Evolutionary conservation across 305 asterid species (phyloP), one percentile per base, ranked within the genome.

Genomic region (Fraxinus albicans): DNA sequence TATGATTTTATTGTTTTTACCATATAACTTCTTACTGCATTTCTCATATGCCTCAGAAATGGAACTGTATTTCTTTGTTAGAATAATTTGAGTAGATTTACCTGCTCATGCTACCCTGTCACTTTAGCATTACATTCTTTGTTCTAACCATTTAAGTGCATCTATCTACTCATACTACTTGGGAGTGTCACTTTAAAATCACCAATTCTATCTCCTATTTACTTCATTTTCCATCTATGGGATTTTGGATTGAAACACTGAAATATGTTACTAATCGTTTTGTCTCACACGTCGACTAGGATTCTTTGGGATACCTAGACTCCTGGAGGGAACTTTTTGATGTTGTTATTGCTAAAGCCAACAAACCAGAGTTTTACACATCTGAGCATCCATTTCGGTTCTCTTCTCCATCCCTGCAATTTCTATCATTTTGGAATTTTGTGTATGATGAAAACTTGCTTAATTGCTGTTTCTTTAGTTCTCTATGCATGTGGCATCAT

Each of bases 301-400:
- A 91, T 81, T 87, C 97, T 79, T 84, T 94, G 89, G 96, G 94
- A 77, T 91, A 89, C 79, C 91, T 86, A 79, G 97, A 94, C 87
- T 88, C 93, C 79, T 94, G 99, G 99, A 94, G 94, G 90, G 98
- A 94, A 85, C 98, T 94, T 84, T 96, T 96, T 85, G 99, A 96
- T 77, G 99, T 94, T 3, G 93, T 94, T 83, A 96, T 96, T 88
- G 99, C 98, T 77, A 93, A 91, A 88, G 99, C 98, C 80, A 91
- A 93, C 88, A 96, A 96, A 89, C 99, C 99, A n/a, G 95, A 91
- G 78, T 96, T 96, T 87, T 96, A 96, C 89, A 94, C 95, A 84
- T 96, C 99, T 9, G 99, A 94, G 82, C 99, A 91, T 89, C 98
- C 98, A 80, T 96, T 96, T 88, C 96, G 99, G 98, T 96, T 80